phyloP scores from a whole-genome alignment of 139 green algal genomes.

The Eudorina sp. region DNA sequence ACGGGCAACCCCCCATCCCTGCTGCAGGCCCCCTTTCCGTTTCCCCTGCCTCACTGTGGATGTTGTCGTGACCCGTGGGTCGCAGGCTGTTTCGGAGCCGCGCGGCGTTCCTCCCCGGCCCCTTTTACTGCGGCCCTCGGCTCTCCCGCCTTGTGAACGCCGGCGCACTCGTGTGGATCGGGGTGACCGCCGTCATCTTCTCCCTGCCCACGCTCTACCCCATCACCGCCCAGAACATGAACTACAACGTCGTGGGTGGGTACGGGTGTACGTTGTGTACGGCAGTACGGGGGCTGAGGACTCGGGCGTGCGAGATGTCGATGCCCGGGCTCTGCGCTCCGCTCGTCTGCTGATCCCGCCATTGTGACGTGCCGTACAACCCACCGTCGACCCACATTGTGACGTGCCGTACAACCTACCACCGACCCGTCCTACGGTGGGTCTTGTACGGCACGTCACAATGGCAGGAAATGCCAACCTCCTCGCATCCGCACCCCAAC shows the following conservation, averaged over 20 bases:
- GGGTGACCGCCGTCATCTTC: not conserved
- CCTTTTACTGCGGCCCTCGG: not conserved
- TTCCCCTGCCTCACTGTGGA: too few species aligned
- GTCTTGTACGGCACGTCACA: too few species aligned
- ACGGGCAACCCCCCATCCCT: too few species aligned
- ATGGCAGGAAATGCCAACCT: too few species aligned
- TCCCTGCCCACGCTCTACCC: slow-evolving; percentile 16
- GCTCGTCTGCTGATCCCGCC: too few species aligned
- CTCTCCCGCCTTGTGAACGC: not conserved
- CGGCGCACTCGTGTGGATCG: not conserved
- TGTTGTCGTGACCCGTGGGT: too few species aligned
- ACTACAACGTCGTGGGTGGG: slow-evolving; percentile 29
- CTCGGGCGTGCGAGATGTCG: not conserved
- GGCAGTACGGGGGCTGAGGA: not conserved
- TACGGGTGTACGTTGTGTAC: too few species aligned
- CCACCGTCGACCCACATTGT: not conserved
- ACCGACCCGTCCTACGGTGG: too few species aligned
- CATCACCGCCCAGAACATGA: slow-evolving; percentile 30
- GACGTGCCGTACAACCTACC: not conserved
- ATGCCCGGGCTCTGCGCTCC: not conserved
- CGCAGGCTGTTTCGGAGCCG: not conserved
- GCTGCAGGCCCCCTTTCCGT: too few species aligned
- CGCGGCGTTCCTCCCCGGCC: slow-evolving; percentile 22
- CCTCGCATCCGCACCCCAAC: too few species aligned
- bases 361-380: not conserved